Base-by-base conservation (phyloP, 495 filamentous ascomycete genomes). In the Amorphotheca resinae region DNA sequence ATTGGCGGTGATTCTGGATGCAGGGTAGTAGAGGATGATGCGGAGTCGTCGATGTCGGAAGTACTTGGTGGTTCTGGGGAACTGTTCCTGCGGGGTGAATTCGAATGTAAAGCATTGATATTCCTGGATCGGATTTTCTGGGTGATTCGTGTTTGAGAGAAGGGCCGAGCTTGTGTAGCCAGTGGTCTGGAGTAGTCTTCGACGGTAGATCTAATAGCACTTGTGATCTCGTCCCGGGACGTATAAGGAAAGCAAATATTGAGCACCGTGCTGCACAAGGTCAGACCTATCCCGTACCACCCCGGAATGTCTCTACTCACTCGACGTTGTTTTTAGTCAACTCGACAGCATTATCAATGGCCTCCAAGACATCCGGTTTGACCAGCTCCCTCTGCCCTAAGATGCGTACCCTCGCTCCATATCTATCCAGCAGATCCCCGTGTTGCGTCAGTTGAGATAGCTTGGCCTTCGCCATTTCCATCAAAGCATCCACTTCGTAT, bases 241-340 rank as follows among this genome's bases (percentile, higher is more conserved):
- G 93, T 96, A 59, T 98, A 98, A 1, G 91, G 89, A 54, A 93
- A 95, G 66, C 91, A 98, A 43, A 98, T 82, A 56, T 98, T 98
- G 22, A 98, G 69, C 40, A 95, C 75, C 16, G 83, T 79, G 38
- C 79, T 83, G 45, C 20, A 9, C 12, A 14, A 31, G n/a, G 22
- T 48, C 39, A 55, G 44, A 26, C 9, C 0, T 31, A 14, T 9
- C 12, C 39, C 9, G 21, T 4, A 7, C 2, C 8, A 11, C 2
- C 5, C 18, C 17, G 12, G 20, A 15, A 14, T 20, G 43, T 22
- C 14, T 8, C 18, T 17, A 45, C 68, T 45, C 55, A 81, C 80
- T 81, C 73, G 32, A 77, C 78, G 61, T 98, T 95, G 50, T 79
- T 64, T 54, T 73, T 80, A 9, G 91, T 96, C 68, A 91, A 70